Conservation (phyloP, 2,329 filamentous ascomycete species). For the Fusarium sp. region DNA sequence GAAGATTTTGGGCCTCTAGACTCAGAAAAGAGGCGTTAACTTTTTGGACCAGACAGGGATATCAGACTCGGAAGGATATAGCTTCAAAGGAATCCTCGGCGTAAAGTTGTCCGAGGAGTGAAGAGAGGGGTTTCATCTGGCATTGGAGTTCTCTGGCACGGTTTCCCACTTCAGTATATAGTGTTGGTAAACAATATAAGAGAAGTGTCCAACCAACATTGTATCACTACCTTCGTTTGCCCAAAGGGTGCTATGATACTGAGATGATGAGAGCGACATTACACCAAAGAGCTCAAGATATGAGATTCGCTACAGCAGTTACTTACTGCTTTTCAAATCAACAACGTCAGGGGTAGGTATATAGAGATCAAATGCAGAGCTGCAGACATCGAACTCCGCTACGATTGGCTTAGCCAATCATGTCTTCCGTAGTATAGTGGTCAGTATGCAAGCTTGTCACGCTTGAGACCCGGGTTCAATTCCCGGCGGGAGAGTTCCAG, state of each 20-base stretch:
- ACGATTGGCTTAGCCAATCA: neutral
- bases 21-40: neutral
- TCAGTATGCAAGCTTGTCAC: constrained; percentile 36
- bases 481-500: neutral
- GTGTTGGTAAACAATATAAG: neutral
- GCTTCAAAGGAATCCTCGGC: neutral
- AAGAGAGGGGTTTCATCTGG: neutral
- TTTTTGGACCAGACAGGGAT: neutral
- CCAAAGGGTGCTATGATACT: too few species aligned
- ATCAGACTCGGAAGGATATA: neutral
- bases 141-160: neutral
- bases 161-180: neutral
- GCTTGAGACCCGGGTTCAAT: too few species aligned
- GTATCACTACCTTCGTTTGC: too few species aligned
- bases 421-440: constrained; percentile 38
- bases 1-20: neutral
- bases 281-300: too few species aligned
- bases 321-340: too few species aligned
- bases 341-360: too few species aligned
- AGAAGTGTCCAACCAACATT: too few species aligned
- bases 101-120: neutral
- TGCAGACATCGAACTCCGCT: neutral
- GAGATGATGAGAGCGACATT: too few species aligned
- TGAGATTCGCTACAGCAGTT: too few species aligned
- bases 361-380: neutral